Percentiles rank a stretch among this genome's conserved stretches.
These are phyloP conservation scores for Pichia exigua DNA, from an alignment of 805 yeast species.

Conservation along the genomic window DNA sequence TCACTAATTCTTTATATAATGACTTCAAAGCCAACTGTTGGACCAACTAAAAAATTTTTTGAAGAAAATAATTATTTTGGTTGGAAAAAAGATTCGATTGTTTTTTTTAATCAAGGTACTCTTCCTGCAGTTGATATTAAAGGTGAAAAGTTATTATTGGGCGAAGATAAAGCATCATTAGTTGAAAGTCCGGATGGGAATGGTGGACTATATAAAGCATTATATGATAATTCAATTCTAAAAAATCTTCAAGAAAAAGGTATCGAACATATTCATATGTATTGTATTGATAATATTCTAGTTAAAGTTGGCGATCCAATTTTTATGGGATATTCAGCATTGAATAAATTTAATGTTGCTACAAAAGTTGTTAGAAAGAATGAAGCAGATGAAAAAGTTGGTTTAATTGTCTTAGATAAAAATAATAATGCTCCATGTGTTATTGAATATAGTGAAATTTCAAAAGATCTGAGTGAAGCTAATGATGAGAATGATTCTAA, in stretches of 20 bases:
- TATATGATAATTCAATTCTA: conserved; percentile 53
- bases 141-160: conserved; percentile 57
- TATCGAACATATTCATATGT: conserved; percentile 87
- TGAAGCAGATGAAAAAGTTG: conserved; percentile 82
- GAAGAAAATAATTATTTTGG: conserved; percentile 61
- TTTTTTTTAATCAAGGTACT: conserved; percentile 90
- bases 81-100: conserved; percentile 46
- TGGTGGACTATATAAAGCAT: conserved; percentile 91
- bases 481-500: conserved; percentile 53
- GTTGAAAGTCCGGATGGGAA: conserved; percentile 96
- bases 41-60: conserved; percentile 68
- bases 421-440: conserved; percentile 66
- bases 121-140: conserved; percentile 75
- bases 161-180: conserved; percentile 46
- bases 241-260: conserved; percentile 61
- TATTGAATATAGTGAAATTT: conserved; percentile 90
- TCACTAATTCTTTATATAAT: conserved; percentile 78
- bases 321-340: conserved; percentile 76
- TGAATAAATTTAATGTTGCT: conserved; percentile 62
- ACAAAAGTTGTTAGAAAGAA: conserved; percentile 94
- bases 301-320: conserved; percentile 92
- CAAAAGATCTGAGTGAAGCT: conserved; percentile 56
- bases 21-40: conserved; percentile 88
- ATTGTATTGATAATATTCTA: conserved; percentile 90
- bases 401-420: conserved; percentile 71